Evolutionary conservation across 352 stramenopile species (phyloP), one percentile per base, ranked within the genome.

Genomic region (Globisporangium okanoganense): DNA sequence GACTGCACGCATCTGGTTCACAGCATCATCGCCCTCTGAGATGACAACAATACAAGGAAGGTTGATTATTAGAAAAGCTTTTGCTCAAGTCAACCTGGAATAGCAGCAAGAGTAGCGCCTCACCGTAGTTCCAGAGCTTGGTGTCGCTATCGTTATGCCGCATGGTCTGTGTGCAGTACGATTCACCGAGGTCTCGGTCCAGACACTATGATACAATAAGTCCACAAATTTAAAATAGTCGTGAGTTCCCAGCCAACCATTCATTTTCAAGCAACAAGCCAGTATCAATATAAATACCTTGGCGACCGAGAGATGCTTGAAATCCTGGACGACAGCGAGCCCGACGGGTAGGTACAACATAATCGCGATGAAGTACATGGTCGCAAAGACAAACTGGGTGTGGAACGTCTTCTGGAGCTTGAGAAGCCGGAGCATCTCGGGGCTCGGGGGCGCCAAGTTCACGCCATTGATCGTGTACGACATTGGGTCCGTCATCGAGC

Each of bases 71-170:
- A 45, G 40, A 45, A 20, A 45, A 4, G 18, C 2, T 7, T 45
- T 45, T 14, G 18, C 18, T 22, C 5, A 16, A 52, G 12, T 31
- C 13, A 24, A n/a, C n/a, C n/a, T n/a, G 22, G 24, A n/a, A 38
- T 27, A 25, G 29, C 5, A 16, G 22, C 16, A 29, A 43, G n/a
- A 50, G 48, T 33, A 20, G 3, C 14, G 6, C 40, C 67, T 20
- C 44, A 81, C 74, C 70, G 56, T 81, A 81, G 60, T 77, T 75
- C 65, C 67, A 80, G 9, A 85, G 66, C 59, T 76, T 81, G 16
- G 76, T 81, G 25, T 69, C 33, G 10, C 57, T 48, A 22, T 10
- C 40, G 38, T 79, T 56, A 31, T 67, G 64, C 13, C 45, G 61
- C 66, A 83, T 81, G 10, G 61, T 69, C 14, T 47, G n/a, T 13